Evolutionary conservation across 1,284 basidiomycete genomes (phyloP).

Genomic region (Cutaneotrichosporon cyanovorans): DNA sequence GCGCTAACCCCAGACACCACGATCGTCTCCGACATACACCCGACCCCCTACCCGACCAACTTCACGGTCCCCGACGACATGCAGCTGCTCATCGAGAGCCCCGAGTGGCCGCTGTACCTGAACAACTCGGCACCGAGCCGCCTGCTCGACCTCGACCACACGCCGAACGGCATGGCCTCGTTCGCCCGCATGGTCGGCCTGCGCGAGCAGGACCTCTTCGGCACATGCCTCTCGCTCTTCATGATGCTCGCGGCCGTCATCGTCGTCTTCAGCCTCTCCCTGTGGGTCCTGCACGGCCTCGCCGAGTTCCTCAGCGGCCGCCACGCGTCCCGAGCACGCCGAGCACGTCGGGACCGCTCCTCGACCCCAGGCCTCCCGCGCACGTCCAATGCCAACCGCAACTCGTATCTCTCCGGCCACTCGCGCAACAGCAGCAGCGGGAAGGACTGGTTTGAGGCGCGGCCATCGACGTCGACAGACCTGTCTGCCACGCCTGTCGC

Average conservation of each 20-base stretch:
- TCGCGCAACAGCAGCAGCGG: constrained; percentile 9
- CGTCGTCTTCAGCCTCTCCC: constrained; percentile 58
- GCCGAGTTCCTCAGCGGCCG: constrained; percentile 21
- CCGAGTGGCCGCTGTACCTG: constrained; percentile 68
- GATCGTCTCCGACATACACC: constrained; percentile 55
- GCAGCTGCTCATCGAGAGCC: constrained; percentile 59
- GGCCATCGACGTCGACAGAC: background rate
- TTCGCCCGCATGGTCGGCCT: constrained; percentile 75
- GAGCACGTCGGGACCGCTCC: background rate
- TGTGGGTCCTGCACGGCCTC: constrained; percentile 62
- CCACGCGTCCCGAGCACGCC: too few relatives aligned
- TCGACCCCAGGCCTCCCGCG: too few relatives aligned
- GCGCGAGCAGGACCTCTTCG: constrained; percentile 72
- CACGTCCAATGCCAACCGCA: background rate
- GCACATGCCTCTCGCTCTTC: constrained; percentile 74
- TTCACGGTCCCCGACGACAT: constrained; percentile 57
- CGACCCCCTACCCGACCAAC: constrained; percentile 58
- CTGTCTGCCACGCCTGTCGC: background rate
- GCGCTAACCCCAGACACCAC: constrained; percentile 57
- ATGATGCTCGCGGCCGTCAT: constrained; percentile 67
- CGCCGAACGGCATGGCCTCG: constrained; percentile 58
- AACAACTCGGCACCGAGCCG: constrained; percentile 53
- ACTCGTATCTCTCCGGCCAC: background rate
- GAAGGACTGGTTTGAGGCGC: constrained; percentile 13
- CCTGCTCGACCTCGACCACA: constrained; percentile 34